These are phyloP conservation scores for Pezicula carpinea DNA, from an alignment of 2,329 filamentous ascomycete species.

Conservation along the genomic window DNA sequence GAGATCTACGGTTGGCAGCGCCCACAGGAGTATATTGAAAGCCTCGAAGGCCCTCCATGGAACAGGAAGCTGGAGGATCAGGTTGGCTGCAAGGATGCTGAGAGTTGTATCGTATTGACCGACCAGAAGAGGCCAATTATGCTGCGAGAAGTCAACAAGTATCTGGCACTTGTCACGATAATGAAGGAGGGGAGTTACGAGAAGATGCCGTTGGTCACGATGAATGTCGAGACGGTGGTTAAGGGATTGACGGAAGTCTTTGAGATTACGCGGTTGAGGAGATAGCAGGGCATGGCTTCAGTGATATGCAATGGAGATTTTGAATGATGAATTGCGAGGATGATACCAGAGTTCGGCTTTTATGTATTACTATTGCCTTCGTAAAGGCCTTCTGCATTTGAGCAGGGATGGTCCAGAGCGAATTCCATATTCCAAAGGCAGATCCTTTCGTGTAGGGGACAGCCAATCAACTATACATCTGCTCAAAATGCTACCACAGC, in stretches of 20 bases:
- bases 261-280: conserved; percentile 58
- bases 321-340: not conserved
- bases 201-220: conserved; percentile 79
- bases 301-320: not conserved
- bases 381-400: too few species aligned
- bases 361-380: not conserved
- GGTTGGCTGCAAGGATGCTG: conserved; percentile 59
- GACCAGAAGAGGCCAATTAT: conserved; percentile 59
- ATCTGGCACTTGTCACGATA: conserved; percentile 77
- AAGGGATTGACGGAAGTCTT: conserved; percentile 77
- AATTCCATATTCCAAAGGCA: too few species aligned
- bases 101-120: conserved; percentile 64
- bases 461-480: too few species aligned
- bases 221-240: conserved; percentile 81
- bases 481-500: too few species aligned
- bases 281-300: conserved; percentile 5
- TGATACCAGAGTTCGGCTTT: not conserved
- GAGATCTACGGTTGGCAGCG: conserved; percentile 85
- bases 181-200: conserved; percentile 83
- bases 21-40: conserved; percentile 47
- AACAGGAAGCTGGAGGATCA: conserved; percentile 60
- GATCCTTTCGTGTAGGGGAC: too few species aligned
- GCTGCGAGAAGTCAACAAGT: conserved; percentile 65
- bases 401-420: too few species aligned
- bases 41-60: conserved; percentile 57